Percentiles rank a stretch among this genome's conserved stretches.
Conservation (phyloP, 192 early-diverging fungal species). For the Backusella macrospora region DNA sequence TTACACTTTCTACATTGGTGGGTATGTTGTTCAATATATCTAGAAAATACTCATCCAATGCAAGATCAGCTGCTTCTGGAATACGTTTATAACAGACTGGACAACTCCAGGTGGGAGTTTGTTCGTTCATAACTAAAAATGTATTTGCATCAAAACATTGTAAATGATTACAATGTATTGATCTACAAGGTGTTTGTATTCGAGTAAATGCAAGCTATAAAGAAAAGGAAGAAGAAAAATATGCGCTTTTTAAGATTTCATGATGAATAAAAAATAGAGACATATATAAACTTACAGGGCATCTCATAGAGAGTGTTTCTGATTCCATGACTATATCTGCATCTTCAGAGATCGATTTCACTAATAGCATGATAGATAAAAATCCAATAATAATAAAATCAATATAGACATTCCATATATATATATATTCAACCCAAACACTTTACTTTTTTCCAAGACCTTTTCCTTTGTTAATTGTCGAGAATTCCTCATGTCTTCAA, state of each 20-base stretch:
- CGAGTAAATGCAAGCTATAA: constrained; percentile 63
- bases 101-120: constrained; percentile 70
- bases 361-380: constrained; percentile 20
- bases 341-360: constrained; percentile 49
- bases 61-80: constrained; percentile 58
- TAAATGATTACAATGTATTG: constrained; percentile 67
- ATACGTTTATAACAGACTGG: constrained; percentile 68
- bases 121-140: constrained; percentile 74
- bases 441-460: constrained; percentile 48
- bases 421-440: background rate
- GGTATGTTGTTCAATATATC: constrained; percentile 42
- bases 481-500: constrained; percentile 44
- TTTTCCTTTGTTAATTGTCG: constrained; percentile 48
- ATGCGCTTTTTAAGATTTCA: background rate
- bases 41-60: constrained; percentile 65
- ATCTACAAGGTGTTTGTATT: constrained; percentile 65
- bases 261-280: background rate
- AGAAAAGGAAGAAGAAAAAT: too few species aligned
- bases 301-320: constrained; percentile 70
- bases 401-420: background rate
- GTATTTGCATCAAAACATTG: constrained; percentile 83
- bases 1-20: constrained; percentile 43
- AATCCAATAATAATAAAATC: too few species aligned
- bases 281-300: constrained; percentile 58
- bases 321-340: constrained; percentile 68